phyloP scores from a whole-genome alignment of 2,329 filamentous ascomycete genomes.

The Penicillium sp. region DNA sequence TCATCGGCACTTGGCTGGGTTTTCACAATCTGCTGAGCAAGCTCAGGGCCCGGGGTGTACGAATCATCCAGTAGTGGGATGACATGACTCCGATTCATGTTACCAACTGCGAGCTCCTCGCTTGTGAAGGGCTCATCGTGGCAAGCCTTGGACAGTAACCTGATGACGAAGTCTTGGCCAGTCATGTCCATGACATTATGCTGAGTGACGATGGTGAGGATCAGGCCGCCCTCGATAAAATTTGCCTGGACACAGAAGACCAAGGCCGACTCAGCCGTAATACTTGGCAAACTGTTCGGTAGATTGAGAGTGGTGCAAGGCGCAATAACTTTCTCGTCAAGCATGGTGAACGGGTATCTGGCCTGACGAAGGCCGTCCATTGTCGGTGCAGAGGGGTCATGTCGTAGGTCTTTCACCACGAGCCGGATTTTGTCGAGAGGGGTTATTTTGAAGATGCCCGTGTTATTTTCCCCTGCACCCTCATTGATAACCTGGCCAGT shows the following conservation, averaged over 20 bases:
- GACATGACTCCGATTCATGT: constrained; percentile 38
- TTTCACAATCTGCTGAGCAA: constrained; percentile 37
- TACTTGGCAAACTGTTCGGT: constrained; percentile 34
- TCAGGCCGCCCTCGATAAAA: constrained; percentile 50
- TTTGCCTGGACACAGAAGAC: constrained; percentile 53
- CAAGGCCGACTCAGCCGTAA: constrained; percentile 26
- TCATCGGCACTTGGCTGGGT: constrained; percentile 4
- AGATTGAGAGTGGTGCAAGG: constrained; percentile 34
- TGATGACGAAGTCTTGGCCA: constrained; percentile 50
- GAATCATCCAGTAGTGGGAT: constrained; percentile 43
- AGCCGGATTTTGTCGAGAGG: constrained; percentile 35
- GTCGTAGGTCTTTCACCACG: constrained; percentile 47
- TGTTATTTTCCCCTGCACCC: constrained; percentile 25
- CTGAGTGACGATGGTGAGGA: constrained; percentile 51
- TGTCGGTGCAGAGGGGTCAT: constrained; percentile 37
- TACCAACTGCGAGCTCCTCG: constrained; percentile 48
- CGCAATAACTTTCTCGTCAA: constrained; percentile 49
- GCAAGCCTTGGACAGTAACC: constrained; percentile 51
- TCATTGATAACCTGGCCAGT: constrained; percentile 45
- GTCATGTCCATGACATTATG: constrained; percentile 55
- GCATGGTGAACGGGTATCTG: constrained; percentile 49
- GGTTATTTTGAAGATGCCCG: constrained; percentile 43
- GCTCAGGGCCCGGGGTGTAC: constrained; percentile 39
- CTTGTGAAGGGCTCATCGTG: constrained; percentile 43
- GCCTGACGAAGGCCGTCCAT: constrained; percentile 41